These are phyloP conservation scores for Penicillium nucicola DNA, from an alignment of 495 filamentous ascomycete genomes.

Conservation along the genomic window DNA sequence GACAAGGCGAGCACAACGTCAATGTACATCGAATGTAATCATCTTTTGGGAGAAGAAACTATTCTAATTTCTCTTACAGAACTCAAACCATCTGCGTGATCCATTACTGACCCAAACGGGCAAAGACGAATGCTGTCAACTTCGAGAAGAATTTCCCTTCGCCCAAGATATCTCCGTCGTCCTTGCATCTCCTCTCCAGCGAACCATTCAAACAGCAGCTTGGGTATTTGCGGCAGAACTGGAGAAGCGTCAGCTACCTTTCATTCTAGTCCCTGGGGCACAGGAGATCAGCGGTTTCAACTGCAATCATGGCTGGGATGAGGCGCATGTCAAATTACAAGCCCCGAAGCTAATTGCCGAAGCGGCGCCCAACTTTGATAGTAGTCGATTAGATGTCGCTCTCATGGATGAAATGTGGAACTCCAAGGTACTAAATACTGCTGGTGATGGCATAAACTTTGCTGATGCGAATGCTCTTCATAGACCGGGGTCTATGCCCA, in stretches of 20 bases:
- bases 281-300: conserved; percentile 16
- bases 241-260: conserved; percentile 11
- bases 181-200: conserved; percentile 16
- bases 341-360: conserved; percentile 6
- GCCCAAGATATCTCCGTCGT: conserved; percentile 5
- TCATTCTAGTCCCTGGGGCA: conserved; percentile 13
- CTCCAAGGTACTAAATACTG: conserved; percentile 11
- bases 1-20: conserved; percentile 20
- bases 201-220: conserved; percentile 21
- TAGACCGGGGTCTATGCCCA: conserved; percentile 18
- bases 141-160: conserved; percentile 9
- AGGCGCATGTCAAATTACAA: neutral
- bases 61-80: neutral
- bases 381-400: conserved; percentile 2
- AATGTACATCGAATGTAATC: conserved; percentile 1
- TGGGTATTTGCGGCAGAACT: conserved; percentile 11
- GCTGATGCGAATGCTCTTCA: neutral
- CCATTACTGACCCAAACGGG: conserved; percentile 15
- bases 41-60: neutral
- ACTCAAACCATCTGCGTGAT: conserved; percentile 15
- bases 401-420: conserved; percentile 17
- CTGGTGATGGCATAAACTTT: no score
- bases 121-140: conserved; percentile 13
- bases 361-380: conserved; percentile 2
- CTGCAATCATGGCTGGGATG: conserved; percentile 14